Percentiles rank a stretch among this genome's conserved stretches.
Conservation (phyloP, 116 monocot genomes). For the Dioscorea cayenensis region DNA sequence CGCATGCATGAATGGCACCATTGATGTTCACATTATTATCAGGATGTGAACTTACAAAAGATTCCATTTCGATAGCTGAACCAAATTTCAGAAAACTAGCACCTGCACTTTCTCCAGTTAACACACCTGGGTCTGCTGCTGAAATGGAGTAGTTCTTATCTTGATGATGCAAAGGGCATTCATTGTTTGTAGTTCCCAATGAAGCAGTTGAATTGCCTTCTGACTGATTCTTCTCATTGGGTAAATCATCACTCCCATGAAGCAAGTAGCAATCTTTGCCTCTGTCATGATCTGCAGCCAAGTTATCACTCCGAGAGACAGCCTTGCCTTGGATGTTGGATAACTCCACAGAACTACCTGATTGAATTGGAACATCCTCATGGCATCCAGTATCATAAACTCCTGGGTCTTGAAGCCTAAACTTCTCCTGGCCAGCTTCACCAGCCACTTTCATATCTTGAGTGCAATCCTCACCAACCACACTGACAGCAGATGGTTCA, state of each 20-base stretch:
- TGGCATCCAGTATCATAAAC: neutral
- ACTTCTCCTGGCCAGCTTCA: constrained; percentile 3
- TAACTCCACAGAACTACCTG: neutral
- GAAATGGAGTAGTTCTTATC: neutral
- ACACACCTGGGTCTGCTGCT: neutral
- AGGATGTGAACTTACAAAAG: neutral
- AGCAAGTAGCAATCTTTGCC: constrained; percentile 5
- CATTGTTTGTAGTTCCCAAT: constrained; percentile 8
- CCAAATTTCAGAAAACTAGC: neutral
- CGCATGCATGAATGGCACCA: neutral
- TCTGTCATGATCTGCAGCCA: constrained; percentile 11
- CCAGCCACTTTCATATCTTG: constrained; percentile 4
- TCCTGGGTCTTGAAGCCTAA: constrained; percentile 5
- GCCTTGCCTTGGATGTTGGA: constrained; percentile 9
- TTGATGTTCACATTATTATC: neutral
- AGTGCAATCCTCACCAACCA: constrained; percentile 1
- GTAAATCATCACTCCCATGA: constrained; percentile 5
- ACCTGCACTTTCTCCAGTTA: constrained; percentile 3
- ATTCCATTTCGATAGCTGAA: neutral
- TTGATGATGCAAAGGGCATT: constrained; percentile 7
- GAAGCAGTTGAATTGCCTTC: constrained; percentile 1
- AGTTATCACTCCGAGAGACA: constrained; percentile 9
- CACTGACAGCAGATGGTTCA: constrained; percentile 5
- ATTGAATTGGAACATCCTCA: constrained; percentile 7
- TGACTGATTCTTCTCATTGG: constrained; percentile 1